Evolutionary conservation across 2,329 filamentous ascomycete species (phyloP), one percentile per base, ranked within the genome.

Genomic region (Ophiostoma tasmaniense): DNA sequence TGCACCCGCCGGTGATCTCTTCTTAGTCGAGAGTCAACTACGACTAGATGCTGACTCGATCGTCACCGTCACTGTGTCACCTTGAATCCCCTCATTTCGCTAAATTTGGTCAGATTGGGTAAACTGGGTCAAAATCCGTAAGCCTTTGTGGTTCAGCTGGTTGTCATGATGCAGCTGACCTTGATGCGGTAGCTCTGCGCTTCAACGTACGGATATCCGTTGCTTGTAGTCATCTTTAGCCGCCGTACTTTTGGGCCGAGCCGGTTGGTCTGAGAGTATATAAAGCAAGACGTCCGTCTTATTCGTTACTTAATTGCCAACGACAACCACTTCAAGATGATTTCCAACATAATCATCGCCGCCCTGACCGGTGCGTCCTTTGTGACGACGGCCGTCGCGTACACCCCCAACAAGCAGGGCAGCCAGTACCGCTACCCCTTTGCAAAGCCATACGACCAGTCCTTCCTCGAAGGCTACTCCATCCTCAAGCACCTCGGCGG

Each of bases 401-500:
- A 69, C 64, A 69, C 66, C n/a, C 64, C 69, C 35, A 72, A 72
- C 66, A 64, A 42, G 17, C 71, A 67, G 2, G 69, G 71, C 66
- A 68, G 45, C 52, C 64, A 69, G 59, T 55, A 66, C 13, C 68
- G 66, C 59, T 72, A 71, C 64, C 50, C 52, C 2, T 68, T 37
- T 14, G 50, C 67, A 28, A 39, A 67, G 50, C 71, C 69, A 1
- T 72, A 69, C 37, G 68, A 67, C 50, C 71, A 72, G 64, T 66
- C 66, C 8, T 68, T 72, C 33, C 69, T 69, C 1, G 71, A 72
- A 33, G 70, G 67, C 64, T 72, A 72, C 67, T 66, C 30, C 1
- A 22, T 69, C 4, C 71, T 72, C 25, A 72, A 72, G 68, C 71
- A 72, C 59, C 25, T 67, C 25, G 71, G 71, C 35, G 69, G 71